A percentile compares a stretch with the other conserved stretches of the same genome.
These are phyloP conservation scores for Diaporthe caulivora DNA, from an alignment of 2,329 filamentous ascomycete species.

Conservation along the genomic window DNA sequence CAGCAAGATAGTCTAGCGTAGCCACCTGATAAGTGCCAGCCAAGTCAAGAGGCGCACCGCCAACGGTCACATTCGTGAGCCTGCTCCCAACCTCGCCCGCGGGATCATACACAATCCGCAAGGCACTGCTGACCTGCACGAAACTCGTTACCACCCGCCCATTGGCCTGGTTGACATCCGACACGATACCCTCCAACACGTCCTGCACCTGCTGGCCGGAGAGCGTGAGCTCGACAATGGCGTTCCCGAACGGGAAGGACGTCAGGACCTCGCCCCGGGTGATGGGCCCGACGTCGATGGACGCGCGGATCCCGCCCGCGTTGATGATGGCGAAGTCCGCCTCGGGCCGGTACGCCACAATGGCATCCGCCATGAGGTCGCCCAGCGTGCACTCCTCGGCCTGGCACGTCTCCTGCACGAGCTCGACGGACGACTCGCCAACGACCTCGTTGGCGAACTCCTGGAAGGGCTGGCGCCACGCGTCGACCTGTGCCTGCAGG, in stretches of 20 bases:
- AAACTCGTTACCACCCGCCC: constrained; percentile 66
- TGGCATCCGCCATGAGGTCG: constrained; percentile 69
- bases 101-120: constrained; percentile 70
- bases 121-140: constrained; percentile 70
- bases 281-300: constrained; percentile 71
- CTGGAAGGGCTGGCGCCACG: constrained; percentile 73
- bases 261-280: constrained; percentile 74
- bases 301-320: constrained; percentile 73
- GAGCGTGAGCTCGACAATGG: constrained; percentile 69
- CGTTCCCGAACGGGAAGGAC: constrained; percentile 75
- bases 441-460: constrained; percentile 69
- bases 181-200: constrained; percentile 70
- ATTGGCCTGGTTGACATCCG: constrained; percentile 67
- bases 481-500: constrained; percentile 69
- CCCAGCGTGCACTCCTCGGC: constrained; percentile 69
- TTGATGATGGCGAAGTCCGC: constrained; percentile 73
- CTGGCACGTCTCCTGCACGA: constrained; percentile 72
- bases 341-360: constrained; percentile 67
- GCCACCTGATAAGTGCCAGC: constrained; percentile 65
- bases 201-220: constrained; percentile 67
- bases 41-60: constrained; percentile 60
- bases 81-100: constrained; percentile 60
- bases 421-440: constrained; percentile 64
- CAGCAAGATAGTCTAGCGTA: constrained; percentile 73
- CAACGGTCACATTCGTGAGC: constrained; percentile 66